Evolutionary conservation across 2,329 filamentous ascomycete genomes (phyloP), one percentile per base, ranked within the genome.

Genomic region (Cercospora sp.): DNA sequence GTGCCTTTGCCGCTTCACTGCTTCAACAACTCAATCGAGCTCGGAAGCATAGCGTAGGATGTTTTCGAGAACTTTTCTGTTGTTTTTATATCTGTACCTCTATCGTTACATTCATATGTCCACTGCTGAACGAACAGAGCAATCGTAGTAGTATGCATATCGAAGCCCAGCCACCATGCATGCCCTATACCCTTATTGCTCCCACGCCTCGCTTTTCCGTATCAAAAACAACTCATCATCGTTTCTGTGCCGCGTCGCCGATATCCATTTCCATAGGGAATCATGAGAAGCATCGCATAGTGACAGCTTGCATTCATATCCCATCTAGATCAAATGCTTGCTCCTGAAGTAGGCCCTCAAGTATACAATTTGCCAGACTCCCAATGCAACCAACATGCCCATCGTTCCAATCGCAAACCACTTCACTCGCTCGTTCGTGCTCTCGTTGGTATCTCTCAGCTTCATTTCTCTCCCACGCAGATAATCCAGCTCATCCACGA

Each of bases 401-500:
- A 97, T 98, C 30, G 94, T 98, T 72, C 90, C 89, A 79, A 97
- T 89, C 60, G 94, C 94, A 82, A 99, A 99, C 93, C 93, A 98
- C 86, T 98, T 99, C 77, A 99, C 95, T 68, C 95, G 89, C 83
- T 91, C 95, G 83, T 99, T 99, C 73, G 95, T 99, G 86, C 94
- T 98, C 90, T 99, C 95, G 82, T 99, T 99, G 75, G 95, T 99
- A 83, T 99, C 94, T 80, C 95, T 87, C 75, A 99, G 87, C 85
- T 93, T 96, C 87, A 97, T 93, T 86, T 99, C 95, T 75, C 95
- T 88, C 45, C 81, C 76, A 73, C 95, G 88, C 75, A 99, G 87
- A 83, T 98, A 99, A 72, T 98, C 94, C 94, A 99, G 96, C 86
- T 98, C 94, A 71, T 82, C 82, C 60, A 97, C 94, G 72, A 98